A percentile compares a stretch with the other conserved stretches of the same genome.
These are phyloP conservation scores for Volvox reticuliferus DNA, from an alignment of 139 green algal species.

Conservation along the genomic window DNA sequence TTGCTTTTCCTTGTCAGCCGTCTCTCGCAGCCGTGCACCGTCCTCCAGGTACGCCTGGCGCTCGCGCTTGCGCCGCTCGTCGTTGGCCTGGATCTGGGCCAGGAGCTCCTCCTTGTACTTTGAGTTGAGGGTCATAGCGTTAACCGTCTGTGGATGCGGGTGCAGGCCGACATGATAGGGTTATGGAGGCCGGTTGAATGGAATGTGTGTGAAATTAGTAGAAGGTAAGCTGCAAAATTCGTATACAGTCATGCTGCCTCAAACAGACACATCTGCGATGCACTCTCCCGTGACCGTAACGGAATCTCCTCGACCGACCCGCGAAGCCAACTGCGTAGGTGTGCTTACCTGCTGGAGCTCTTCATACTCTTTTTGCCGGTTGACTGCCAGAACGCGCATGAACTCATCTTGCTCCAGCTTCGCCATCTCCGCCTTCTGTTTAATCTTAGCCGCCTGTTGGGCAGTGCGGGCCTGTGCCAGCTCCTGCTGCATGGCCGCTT, in stretches of 20 bases:
- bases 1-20: constrained; percentile 63
- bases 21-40: constrained; percentile 65
- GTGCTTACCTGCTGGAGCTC: constrained; percentile 64
- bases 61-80: constrained; percentile 68
- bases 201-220: too few relatives aligned
- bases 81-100: constrained; percentile 72
- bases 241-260: too few relatives aligned
- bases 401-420: constrained; percentile 84
- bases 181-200: too few relatives aligned
- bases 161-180: too few relatives aligned
- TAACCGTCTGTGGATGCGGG: constrained; percentile 30
- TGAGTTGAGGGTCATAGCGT: constrained; percentile 59
- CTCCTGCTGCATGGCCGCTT: constrained; percentile 71
- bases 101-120: constrained; percentile 85
- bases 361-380: constrained; percentile 73
- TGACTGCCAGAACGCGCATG: constrained; percentile 79
- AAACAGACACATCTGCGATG: too few relatives aligned
- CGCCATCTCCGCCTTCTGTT: constrained; percentile 80
- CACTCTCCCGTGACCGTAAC: too few relatives aligned
- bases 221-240: too few relatives aligned
- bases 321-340: too few relatives aligned
- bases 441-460: constrained; percentile 81
- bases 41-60: constrained; percentile 75
- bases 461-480: constrained; percentile 76
- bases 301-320: too few relatives aligned